phyloP scores from a whole-genome alignment of 2,329 filamentous ascomycete genomes.

The Penicillium concentricum region DNA sequence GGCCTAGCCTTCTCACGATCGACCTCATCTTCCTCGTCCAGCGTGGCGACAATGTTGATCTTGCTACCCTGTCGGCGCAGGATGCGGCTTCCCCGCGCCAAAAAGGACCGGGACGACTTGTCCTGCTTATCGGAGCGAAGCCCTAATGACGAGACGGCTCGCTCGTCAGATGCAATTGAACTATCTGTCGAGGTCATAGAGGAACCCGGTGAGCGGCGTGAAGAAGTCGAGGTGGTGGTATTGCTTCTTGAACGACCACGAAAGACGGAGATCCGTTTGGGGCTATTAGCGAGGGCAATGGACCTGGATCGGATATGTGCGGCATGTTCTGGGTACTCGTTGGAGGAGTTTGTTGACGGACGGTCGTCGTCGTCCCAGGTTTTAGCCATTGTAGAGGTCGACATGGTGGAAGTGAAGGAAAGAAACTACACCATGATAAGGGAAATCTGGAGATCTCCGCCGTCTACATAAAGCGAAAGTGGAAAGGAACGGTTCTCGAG shows the following conservation, averaged over 20 bases:
- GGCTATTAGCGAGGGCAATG: conserved; percentile 36
- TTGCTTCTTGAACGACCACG: conserved; percentile 43
- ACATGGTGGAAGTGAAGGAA: conserved; percentile 2
- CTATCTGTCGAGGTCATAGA: conserved; percentile 41
- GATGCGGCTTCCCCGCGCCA: conserved; percentile 48
- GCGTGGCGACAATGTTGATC: conserved; percentile 43
- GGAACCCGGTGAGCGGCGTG: conserved; percentile 46
- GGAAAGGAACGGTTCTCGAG: conserved; percentile 7
- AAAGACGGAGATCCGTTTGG: conserved; percentile 43
- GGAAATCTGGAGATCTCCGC: conserved; percentile 11
- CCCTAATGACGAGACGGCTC: conserved; percentile 27
- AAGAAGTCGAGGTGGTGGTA: conserved; percentile 53
- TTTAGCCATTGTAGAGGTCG: conserved; percentile 9
- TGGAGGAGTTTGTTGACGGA: conserved; percentile 33
- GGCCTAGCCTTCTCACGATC: conserved; percentile 32
- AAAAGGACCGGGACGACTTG: conserved; percentile 40
- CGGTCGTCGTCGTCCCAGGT: conserved; percentile 25
- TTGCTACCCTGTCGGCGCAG: conserved; percentile 49
- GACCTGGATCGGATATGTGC: conserved; percentile 38
- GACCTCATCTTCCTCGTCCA: conserved; percentile 43
- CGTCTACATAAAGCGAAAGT: conserved; percentile 7
- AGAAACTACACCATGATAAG: conserved; percentile 11
- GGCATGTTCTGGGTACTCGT: conserved; percentile 35
- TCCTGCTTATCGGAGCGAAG: conserved; percentile 34
- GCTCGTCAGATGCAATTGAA: conserved; percentile 32